Evolutionary conservation across 176 grass and related monocot species (phyloP).

Genomic region (Melocanna baccifera): DNA sequence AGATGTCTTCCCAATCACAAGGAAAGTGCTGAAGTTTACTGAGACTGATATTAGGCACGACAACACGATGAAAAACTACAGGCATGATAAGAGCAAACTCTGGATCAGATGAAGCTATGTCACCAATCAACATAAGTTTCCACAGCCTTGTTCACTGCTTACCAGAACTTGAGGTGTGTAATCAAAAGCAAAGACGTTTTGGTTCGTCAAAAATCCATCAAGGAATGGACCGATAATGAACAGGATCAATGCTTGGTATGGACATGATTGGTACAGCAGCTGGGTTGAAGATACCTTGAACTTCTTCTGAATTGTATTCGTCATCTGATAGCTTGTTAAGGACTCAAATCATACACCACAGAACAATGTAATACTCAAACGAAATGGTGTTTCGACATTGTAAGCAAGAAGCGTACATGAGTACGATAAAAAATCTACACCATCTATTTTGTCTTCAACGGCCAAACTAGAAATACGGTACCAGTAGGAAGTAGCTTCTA

Average conservation of each 20-base stretch:
- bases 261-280: constrained; percentile 90
- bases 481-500: not conserved
- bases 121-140: not conserved
- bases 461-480: constrained; percentile 9
- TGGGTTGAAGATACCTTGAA: constrained; percentile 99
- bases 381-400: not conserved
- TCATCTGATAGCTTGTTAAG: constrained; percentile 95
- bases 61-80: constrained; percentile 94
- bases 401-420: not conserved
- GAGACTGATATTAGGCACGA: constrained; percentile 97
- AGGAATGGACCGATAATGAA: constrained; percentile 83
- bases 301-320: constrained; percentile 99
- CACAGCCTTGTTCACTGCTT: constrained; percentile 30
- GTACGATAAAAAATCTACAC: not conserved
- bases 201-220: constrained; percentile 86
- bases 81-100: constrained; percentile 23
- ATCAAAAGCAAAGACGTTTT: constrained; percentile 91
- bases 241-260: constrained; percentile 90
- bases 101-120: constrained; percentile 19
- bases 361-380: not conserved
- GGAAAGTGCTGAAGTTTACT: constrained; percentile 97
- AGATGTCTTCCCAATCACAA: constrained; percentile 96
- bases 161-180: constrained; percentile 98
- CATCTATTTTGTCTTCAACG: not conserved
- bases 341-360: constrained; percentile 28